A percentile compares a stretch with the other conserved stretches of the same genome.
phyloP scores from a whole-genome alignment of 1,284 basidiomycete species.

The Hemileia vastatrix region DNA sequence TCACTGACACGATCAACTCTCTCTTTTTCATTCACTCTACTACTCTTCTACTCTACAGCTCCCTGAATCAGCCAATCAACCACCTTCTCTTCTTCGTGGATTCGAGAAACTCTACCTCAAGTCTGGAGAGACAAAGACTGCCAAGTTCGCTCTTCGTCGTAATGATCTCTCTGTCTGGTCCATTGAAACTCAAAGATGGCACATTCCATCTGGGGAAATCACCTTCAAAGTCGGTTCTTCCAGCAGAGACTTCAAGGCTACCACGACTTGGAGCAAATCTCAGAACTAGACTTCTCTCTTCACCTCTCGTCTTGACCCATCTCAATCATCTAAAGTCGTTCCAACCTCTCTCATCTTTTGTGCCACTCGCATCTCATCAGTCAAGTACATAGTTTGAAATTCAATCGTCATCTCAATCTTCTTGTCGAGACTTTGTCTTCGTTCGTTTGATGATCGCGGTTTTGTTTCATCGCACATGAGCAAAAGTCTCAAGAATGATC shows the following conservation, averaged over 20 bases:
- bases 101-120: slow-evolving; percentile 28
- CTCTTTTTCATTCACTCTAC: not conserved
- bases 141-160: slow-evolving; percentile 26
- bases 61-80: slow-evolving; percentile 9
- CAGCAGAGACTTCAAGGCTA: not conserved
- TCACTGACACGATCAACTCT: no score
- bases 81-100: slow-evolving; percentile 28
- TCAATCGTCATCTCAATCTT: no score
- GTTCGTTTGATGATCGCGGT: no score
- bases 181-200: slow-evolving; percentile 26
- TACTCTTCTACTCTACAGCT: not conserved
- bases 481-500: no score
- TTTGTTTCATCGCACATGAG: no score
- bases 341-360: no score
- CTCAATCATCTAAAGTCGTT: no score
- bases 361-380: no score
- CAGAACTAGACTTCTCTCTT: no score
- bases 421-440: no score
- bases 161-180: slow-evolving; percentile 29
- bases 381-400: no score
- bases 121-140: slow-evolving; percentile 28
- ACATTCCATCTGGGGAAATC: slow-evolving; percentile 25
- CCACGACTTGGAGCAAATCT: not conserved
- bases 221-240: slow-evolving; percentile 23
- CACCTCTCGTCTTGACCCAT: no score